Conservation (phyloP, 805 yeast genomes). For the Clavispora carvajalis region DNA sequence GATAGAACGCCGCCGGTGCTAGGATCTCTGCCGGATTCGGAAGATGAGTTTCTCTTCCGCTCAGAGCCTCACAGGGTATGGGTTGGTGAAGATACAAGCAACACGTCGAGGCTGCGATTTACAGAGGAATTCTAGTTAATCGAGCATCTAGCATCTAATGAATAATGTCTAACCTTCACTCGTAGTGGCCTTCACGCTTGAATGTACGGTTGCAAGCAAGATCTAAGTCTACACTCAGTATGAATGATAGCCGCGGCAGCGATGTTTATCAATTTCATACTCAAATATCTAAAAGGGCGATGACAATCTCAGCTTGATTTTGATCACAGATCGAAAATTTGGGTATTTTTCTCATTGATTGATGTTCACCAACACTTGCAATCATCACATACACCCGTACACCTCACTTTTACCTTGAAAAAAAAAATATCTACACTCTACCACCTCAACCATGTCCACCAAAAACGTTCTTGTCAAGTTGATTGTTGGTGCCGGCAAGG, state of each 20-base stretch:
- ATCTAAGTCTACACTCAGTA: no score
- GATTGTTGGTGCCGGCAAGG: slow-evolving; percentile 95
- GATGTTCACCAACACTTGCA: no score
- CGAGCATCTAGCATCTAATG: neutral
- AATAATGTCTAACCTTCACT: neutral
- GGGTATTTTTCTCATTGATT: no score
- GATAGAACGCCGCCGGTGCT: neutral
- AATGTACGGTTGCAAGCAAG: no score
- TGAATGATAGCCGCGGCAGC: no score
- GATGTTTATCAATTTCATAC: no score
- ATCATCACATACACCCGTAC: slow-evolving; percentile 1
- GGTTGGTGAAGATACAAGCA: slow-evolving; percentile 11
- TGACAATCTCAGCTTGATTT: no score
- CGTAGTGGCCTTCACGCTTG: no score
- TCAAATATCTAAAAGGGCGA: no score
- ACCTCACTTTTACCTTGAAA: neutral
- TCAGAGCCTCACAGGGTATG: slow-evolving; percentile 8
- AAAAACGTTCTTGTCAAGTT: slow-evolving; percentile 76
- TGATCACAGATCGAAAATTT: no score
- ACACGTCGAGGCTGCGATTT: slow-evolving; percentile 16
- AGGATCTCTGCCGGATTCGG: slow-evolving; percentile 5
- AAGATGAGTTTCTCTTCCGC: slow-evolving; percentile 10
- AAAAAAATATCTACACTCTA: neutral
- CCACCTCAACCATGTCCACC: slow-evolving; percentile 21
- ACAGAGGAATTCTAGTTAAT: slow-evolving; percentile 10